phyloP scores from a whole-genome alignment of 2,329 filamentous ascomycete species.

The Diaporthe eres region DNA sequence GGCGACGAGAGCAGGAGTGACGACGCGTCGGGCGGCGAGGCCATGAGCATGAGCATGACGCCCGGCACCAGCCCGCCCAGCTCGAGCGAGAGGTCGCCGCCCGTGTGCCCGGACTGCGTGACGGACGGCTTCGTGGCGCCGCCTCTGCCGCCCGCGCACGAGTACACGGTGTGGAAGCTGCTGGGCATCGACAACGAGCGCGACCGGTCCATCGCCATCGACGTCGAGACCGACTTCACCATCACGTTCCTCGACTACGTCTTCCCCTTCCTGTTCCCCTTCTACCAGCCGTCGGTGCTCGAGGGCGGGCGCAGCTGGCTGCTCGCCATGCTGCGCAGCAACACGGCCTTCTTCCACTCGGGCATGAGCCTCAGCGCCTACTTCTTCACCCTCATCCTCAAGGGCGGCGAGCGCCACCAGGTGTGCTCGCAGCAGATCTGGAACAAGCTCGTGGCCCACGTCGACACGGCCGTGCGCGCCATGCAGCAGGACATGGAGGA shows the following conservation, averaged over 20 bases:
- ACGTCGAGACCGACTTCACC: constrained; percentile 53
- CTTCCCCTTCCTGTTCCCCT: constrained; percentile 74
- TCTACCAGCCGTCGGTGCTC: constrained; percentile 70
- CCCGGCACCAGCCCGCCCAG: constrained; percentile 37
- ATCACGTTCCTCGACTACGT: constrained; percentile 75
- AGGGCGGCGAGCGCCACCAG: constrained; percentile 51
- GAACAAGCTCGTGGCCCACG: constrained; percentile 58
- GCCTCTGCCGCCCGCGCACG: constrained; percentile 24
- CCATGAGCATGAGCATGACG: constrained; percentile 9
- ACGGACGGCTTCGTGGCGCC: constrained; percentile 23
- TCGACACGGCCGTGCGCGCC: constrained; percentile 62
- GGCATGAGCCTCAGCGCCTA: constrained; percentile 69
- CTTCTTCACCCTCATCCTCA: constrained; percentile 65
- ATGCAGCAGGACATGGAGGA: constrained; percentile 70
- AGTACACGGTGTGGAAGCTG: constrained; percentile 40
- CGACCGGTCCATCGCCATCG: constrained; percentile 27
- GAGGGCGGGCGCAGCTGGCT: constrained; percentile 74
- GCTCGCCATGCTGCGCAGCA: constrained; percentile 68
- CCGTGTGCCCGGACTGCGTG: constrained; percentile 39
- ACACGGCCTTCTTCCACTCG: constrained; percentile 70
- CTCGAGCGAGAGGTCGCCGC: constrained; percentile 34
- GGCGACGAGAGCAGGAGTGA: constrained; percentile 34
- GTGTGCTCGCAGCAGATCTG: constrained; percentile 54
- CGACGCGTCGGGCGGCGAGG: constrained; percentile 18
- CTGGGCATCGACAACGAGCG: constrained; percentile 39